Evolutionary conservation across 345 rosid genomes (phyloP).

Genomic region (Combretum micranthum): DNA sequence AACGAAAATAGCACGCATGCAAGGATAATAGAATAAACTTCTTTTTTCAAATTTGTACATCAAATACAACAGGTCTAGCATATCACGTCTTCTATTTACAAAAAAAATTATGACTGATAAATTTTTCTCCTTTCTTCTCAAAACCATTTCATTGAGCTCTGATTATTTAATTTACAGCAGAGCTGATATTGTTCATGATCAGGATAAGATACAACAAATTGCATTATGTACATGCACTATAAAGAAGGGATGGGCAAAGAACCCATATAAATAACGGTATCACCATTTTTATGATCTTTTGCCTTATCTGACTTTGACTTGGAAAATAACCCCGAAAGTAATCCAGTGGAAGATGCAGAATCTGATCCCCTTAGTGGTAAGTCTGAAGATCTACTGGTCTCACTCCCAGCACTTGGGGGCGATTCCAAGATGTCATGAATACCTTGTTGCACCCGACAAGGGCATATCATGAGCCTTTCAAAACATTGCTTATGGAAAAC

Average conservation of each 20-base stretch:
- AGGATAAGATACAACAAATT: too few relatives aligned
- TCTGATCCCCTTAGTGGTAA: conserved; percentile 38
- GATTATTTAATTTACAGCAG: too few relatives aligned
- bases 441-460: conserved; percentile 50
- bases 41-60: too few relatives aligned
- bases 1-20: too few relatives aligned
- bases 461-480: conserved; percentile 48
- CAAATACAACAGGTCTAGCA: too few relatives aligned
- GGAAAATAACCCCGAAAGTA: conserved; percentile 56
- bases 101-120: too few relatives aligned
- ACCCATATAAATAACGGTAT: conserved; percentile 68
- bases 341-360: conserved; percentile 32
- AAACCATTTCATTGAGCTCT: too few relatives aligned
- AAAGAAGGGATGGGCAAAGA: conserved; percentile 63
- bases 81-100: too few relatives aligned
- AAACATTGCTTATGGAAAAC: conserved; percentile 78
- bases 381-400: conserved; percentile 23
- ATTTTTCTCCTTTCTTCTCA: too few relatives aligned
- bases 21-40: too few relatives aligned
- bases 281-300: conserved; percentile 31
- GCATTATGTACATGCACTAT: conserved; percentile 12
- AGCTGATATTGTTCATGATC: too few relatives aligned
- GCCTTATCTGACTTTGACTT: conserved; percentile 33
- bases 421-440: conserved; percentile 14
- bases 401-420: conserved; percentile 15